Conservation (phyloP, 2,329 filamentous ascomycete genomes). For the Penicillium decumbens region DNA sequence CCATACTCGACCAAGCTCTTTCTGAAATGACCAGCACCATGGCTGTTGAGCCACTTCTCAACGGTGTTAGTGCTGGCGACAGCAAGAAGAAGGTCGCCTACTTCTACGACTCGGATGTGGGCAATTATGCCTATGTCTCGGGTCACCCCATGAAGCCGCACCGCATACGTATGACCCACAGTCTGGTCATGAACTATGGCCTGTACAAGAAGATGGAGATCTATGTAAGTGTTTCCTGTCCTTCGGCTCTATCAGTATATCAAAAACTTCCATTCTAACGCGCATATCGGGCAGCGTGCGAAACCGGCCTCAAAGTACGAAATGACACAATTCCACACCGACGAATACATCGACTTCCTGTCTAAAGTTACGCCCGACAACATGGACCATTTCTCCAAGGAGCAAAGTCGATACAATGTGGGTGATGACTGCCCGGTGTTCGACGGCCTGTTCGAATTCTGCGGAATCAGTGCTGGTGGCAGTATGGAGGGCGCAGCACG, state of each 20-base stretch:
- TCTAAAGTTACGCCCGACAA: slow-evolving; percentile 95
- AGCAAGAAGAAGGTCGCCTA: slow-evolving; percentile 84
- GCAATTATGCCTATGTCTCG: slow-evolving; percentile 91
- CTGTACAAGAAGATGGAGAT: slow-evolving; percentile 72
- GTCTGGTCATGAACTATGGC: slow-evolving; percentile 66
- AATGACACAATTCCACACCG: slow-evolving; percentile 69
- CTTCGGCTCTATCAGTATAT: not conserved
- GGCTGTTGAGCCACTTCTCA: slow-evolving; percentile 48
- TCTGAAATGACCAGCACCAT: not conserved
- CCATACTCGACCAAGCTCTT: slow-evolving; percentile 6
- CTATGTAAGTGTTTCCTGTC: slow-evolving; percentile 48
- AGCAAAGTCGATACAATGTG: slow-evolving; percentile 76
- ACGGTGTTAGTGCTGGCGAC: slow-evolving; percentile 43
- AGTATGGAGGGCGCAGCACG: slow-evolving; percentile 68
- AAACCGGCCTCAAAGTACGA: slow-evolving; percentile 70
- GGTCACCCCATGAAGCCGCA: slow-evolving; percentile 66
- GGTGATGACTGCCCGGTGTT: slow-evolving; percentile 63
- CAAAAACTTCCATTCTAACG: slow-evolving; percentile 14
- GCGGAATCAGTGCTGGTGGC: slow-evolving; percentile 64
- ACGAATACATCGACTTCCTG: slow-evolving; percentile 69
- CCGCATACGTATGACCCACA: slow-evolving; percentile 63
- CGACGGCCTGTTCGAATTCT: slow-evolving; percentile 66
- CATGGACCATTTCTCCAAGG: slow-evolving; percentile 87
- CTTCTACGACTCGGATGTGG: slow-evolving; percentile 97
- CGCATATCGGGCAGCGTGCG: slow-evolving; percentile 55